These are phyloP conservation scores for Kurtzmaniella quercitrusa DNA, from an alignment of 1,139 yeast genomes.

Conservation along the genomic window DNA sequence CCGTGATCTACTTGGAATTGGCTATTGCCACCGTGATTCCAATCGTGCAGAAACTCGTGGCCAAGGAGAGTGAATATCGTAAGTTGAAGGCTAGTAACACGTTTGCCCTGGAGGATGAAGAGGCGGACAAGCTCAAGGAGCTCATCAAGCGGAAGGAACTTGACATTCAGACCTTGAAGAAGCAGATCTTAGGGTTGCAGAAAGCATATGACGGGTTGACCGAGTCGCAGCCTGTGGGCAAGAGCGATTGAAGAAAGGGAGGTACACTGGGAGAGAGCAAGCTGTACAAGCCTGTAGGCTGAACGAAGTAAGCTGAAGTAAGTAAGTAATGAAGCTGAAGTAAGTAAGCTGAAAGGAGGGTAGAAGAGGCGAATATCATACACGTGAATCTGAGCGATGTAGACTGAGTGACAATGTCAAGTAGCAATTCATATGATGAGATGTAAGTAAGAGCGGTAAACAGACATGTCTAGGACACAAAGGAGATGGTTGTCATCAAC, in stretches of 20 bases:
- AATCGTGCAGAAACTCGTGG: slow-evolving; percentile 53
- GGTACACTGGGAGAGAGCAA: too few relatives aligned
- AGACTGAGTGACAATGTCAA: too few relatives aligned
- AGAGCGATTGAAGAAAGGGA: slow-evolving; percentile 9
- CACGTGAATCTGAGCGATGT: not conserved
- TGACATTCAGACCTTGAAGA: slow-evolving; percentile 47
- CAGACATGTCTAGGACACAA: too few relatives aligned
- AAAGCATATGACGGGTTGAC: slow-evolving; percentile 45
- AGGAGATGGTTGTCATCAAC: too few relatives aligned
- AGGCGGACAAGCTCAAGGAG: slow-evolving; percentile 35
- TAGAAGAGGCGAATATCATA: too few relatives aligned
- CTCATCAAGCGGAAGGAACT: slow-evolving; percentile 41
- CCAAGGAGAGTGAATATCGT: slow-evolving; percentile 47
- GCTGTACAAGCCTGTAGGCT: too few relatives aligned
- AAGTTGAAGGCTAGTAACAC: slow-evolving; percentile 18
- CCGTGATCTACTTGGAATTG: slow-evolving; percentile 55
- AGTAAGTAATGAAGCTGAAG: too few relatives aligned
- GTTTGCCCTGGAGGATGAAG: slow-evolving; percentile 12
- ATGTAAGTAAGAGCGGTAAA: too few relatives aligned
- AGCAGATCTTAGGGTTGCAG: slow-evolving; percentile 53
- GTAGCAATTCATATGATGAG: too few relatives aligned
- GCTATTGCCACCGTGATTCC: slow-evolving; percentile 57
- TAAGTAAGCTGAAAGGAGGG: too few relatives aligned
- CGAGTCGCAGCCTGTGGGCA: slow-evolving; percentile 10
- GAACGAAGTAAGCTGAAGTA: too few relatives aligned